Conservation (phyloP, 2,329 filamentous ascomycete species). For the Penicillium thymicola region DNA sequence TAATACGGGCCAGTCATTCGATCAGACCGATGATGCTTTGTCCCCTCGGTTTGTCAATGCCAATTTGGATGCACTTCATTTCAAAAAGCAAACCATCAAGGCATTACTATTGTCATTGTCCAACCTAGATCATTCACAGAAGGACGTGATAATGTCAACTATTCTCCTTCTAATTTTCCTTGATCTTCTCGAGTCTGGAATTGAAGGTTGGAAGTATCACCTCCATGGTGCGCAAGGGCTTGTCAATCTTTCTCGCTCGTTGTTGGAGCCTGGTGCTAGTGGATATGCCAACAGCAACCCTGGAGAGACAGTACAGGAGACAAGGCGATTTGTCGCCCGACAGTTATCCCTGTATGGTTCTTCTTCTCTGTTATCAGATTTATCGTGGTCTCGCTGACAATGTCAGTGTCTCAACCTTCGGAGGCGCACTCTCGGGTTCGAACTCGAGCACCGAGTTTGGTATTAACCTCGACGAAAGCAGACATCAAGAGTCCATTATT, state of each 20-base stretch:
- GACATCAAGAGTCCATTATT: not conserved
- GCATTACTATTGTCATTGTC: conserved; percentile 10
- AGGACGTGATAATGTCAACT: not conserved
- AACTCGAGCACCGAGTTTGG: not conserved
- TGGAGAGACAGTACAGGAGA: not conserved
- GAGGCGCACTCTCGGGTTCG: not conserved
- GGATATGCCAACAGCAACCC: not conserved
- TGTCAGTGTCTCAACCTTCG: not conserved
- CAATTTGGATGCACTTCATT: conserved; percentile 20
- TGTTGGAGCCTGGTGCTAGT: not conserved
- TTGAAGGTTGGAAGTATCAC: conserved; percentile 9
- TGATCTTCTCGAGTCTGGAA: conserved; percentile 9
- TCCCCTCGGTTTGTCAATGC: conserved; percentile 3
- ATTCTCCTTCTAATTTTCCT: conserved; percentile 7
- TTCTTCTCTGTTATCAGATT: too few relatives aligned
- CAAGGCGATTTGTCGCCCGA: not conserved
- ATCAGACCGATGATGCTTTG: not conserved
- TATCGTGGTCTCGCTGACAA: not conserved
- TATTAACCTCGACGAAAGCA: not conserved
- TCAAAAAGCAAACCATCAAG: conserved; percentile 21
- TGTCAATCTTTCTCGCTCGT: not conserved
- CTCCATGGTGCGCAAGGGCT: conserved; percentile 3
- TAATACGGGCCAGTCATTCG: not conserved
- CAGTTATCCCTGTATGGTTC: not conserved
- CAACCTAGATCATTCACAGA: not conserved